Evolutionary conservation across 2,329 filamentous ascomycete species (phyloP).

Genomic region (Paramyrothecium roridum): DNA sequence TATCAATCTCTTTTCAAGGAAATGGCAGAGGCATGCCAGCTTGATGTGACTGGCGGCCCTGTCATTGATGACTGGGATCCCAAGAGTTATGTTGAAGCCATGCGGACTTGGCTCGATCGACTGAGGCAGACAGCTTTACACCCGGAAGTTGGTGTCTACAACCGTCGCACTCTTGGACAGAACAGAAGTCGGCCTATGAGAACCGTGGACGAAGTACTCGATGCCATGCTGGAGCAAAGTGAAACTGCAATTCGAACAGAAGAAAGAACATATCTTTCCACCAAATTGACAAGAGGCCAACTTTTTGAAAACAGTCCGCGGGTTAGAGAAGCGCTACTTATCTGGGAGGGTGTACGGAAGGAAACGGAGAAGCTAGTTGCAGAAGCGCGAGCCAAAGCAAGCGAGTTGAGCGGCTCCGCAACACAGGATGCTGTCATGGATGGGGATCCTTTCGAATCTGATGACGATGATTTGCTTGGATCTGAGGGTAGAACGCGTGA

Average conservation of each 20-base stretch:
- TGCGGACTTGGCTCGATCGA: constrained; percentile 76
- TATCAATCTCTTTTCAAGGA: constrained; percentile 74
- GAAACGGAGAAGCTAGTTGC: constrained; percentile 52
- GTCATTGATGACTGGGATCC: constrained; percentile 61
- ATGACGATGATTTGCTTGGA: constrained; percentile 28
- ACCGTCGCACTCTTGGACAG: constrained; percentile 60
- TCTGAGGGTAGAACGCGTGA: constrained; percentile 38
- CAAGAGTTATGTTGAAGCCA: constrained; percentile 62
- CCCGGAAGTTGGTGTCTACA: constrained; percentile 72
- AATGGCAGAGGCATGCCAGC: constrained; percentile 67
- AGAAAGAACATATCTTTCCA: constrained; percentile 63
- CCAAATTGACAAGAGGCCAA: constrained; percentile 69
- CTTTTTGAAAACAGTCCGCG: constrained; percentile 72
- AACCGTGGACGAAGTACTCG: constrained; percentile 82
- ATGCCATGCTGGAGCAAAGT: constrained; percentile 87
- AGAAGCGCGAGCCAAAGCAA: constrained; percentile 62
- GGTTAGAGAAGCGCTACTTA: constrained; percentile 62
- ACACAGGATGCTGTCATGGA: constrained; percentile 3
- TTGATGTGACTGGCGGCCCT: constrained; percentile 64
- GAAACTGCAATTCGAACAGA: constrained; percentile 64
- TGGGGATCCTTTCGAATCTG: constrained; percentile 19
- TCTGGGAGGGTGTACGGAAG: constrained; percentile 62
- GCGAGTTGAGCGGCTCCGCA: constrained; percentile 37
- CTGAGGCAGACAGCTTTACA: constrained; percentile 83
- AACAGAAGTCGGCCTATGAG: constrained; percentile 65